A percentile compares a stretch with the other conserved stretches of the same genome.
Evolutionary conservation across 192 early-diverging fungal species (phyloP).

Genomic region (Linnemannia hyalina): DNA sequence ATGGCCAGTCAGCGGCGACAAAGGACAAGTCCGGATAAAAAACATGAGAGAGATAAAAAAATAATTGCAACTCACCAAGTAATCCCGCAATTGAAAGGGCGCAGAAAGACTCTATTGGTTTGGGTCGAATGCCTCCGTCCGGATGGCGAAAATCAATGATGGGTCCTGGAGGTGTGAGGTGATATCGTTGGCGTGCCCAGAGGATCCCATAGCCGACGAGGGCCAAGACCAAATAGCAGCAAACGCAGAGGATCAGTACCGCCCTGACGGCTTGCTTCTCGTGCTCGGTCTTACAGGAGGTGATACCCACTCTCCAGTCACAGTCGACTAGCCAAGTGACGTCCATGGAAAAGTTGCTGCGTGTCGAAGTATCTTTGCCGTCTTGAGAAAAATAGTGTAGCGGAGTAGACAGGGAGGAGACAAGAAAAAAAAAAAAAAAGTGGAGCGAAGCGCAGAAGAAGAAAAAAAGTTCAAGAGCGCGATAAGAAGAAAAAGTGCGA

Average conservation of each 20-base stretch:
- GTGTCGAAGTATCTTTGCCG: not conserved
- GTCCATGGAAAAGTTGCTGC: conserved; percentile 32
- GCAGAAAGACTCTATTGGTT: conserved; percentile 54
- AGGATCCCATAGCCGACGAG: conserved; percentile 48
- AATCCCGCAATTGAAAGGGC: conserved; percentile 45
- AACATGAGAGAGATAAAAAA: not conserved
- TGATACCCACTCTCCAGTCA: conserved; percentile 54
- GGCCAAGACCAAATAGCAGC: conserved; percentile 37
- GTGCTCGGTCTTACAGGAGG: conserved; percentile 32
- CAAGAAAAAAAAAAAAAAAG: not conserved
- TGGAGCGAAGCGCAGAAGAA: not conserved
- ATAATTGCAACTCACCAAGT: conserved; percentile 31
- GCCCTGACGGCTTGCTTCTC: conserved; percentile 18
- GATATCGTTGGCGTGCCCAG: conserved; percentile 43
- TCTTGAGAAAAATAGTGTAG: not conserved
- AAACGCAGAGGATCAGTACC: conserved; percentile 39
- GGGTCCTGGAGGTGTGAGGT: conserved; percentile 45
- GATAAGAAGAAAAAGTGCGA: not conserved
- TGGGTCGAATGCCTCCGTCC: conserved; percentile 53
- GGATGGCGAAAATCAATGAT: conserved; percentile 53
- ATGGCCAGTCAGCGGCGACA: not conserved
- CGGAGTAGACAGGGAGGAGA: not conserved
- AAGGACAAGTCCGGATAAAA: not conserved
- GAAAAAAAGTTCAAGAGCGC: too few species aligned
- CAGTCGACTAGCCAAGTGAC: conserved; percentile 45